These are phyloP conservation scores for Aspergillus costaricaensis DNA, from an alignment of 2,329 filamentous ascomycete genomes.

Conservation along the genomic window DNA sequence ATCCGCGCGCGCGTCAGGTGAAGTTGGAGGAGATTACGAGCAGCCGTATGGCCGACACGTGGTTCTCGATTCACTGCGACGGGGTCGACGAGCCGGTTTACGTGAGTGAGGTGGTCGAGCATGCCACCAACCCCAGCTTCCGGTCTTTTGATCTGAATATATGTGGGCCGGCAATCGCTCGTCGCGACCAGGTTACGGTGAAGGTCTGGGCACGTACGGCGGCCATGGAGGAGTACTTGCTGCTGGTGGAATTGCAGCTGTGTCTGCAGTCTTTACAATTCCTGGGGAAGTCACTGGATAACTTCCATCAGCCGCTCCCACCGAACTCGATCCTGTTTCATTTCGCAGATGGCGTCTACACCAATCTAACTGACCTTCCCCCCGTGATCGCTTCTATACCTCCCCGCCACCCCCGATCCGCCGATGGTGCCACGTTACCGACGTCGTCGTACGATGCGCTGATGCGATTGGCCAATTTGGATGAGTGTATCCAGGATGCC, in stretches of 20 bases:
- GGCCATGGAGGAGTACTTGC: conserved; percentile 57
- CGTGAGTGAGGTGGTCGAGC: conserved; percentile 77
- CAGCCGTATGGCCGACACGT: conserved; percentile 76
- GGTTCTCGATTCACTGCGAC: conserved; percentile 79
- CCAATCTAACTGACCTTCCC: conserved; percentile 68
- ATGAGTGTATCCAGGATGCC: conserved; percentile 89
- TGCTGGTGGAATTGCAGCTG: conserved; percentile 72
- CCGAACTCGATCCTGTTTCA: conserved; percentile 83
- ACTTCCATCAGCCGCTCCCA: conserved; percentile 71
- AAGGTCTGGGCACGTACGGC: conserved; percentile 71
- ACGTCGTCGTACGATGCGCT: conserved; percentile 85
- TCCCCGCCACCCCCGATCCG: conserved; percentile 34
- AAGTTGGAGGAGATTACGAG: conserved; percentile 73
- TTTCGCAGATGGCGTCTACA: conserved; percentile 83
- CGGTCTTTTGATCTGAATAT: conserved; percentile 74
- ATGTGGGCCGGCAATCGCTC: conserved; percentile 64
- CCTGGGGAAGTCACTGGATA: conserved; percentile 66
- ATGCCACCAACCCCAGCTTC: conserved; percentile 90
- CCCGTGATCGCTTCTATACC: conserved; percentile 36
- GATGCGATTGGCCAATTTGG: conserved; percentile 84
- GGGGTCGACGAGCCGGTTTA: conserved; percentile 74
- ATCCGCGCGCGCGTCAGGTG: conserved; percentile 66
- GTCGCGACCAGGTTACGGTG: conserved; percentile 65
- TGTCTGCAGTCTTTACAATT: conserved; percentile 75
- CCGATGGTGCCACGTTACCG: conserved; percentile 54